Percentiles rank a stretch among this genome's conserved stretches.
Conservation (phyloP, 768 basidiomycete genomes). For the Coprinopsis strossmayeri region DNA sequence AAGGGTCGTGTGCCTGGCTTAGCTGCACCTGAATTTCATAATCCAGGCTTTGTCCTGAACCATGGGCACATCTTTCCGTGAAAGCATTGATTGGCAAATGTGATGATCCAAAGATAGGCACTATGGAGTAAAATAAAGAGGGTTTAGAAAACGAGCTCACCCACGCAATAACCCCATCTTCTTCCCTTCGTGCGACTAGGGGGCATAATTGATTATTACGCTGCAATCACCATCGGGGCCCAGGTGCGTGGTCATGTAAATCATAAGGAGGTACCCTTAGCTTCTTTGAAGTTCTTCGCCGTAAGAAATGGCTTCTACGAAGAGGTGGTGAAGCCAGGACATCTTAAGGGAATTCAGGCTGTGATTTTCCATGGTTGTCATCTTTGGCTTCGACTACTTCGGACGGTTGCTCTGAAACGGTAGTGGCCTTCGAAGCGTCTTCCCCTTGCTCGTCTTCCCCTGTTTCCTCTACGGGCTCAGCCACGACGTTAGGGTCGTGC, state of each 20-base stretch:
- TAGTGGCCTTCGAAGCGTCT: neutral
- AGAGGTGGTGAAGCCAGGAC: neutral
- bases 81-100: neutral
- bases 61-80: neutral
- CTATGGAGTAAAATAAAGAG: neutral
- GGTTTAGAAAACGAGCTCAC: neutral
- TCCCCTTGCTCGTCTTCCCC: slow-evolving; percentile 10
- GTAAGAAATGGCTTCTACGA: neutral
- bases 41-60: neutral
- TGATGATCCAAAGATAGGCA: slow-evolving; percentile 5
- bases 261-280: too few relatives aligned
- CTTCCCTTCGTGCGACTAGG: neutral
- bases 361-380: neutral
- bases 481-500: slow-evolving; percentile 5
- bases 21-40: neutral
- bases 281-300: too few relatives aligned
- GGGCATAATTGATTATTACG: neutral
- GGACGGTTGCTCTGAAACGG: neutral
- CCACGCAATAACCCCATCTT: slow-evolving; percentile 6
- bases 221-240: too few relatives aligned
- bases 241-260: too few relatives aligned
- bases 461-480: slow-evolving; percentile 14
- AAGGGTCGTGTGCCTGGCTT: too few relatives aligned
- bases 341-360: too few relatives aligned
- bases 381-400: neutral